A percentile compares a stretch with the other conserved stretches of the same genome.
Evolutionary conservation across 73 alveolate genomes (phyloP).

Genomic region (Paramecium sexaurelia): DNA sequence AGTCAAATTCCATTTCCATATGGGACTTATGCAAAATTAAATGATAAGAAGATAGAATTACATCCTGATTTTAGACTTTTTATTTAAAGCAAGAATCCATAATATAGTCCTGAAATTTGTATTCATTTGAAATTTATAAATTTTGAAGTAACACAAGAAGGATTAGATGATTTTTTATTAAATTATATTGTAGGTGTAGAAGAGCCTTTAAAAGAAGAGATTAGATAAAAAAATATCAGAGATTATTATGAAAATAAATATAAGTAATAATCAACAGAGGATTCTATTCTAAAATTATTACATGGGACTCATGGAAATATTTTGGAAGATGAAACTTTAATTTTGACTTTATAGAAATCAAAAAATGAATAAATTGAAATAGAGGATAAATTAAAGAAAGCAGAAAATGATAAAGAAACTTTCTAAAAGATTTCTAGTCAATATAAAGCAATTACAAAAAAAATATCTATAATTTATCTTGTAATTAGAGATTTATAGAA

Average conservation of each 20-base stretch:
- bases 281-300: slow-evolving; percentile 57
- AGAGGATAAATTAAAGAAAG: slow-evolving; percentile 74
- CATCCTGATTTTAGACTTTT: slow-evolving; percentile 94
- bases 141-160: slow-evolving; percentile 98
- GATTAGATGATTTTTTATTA: slow-evolving; percentile 84
- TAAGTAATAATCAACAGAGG: slow-evolving; percentile 61
- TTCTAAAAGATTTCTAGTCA: slow-evolving; percentile 69
- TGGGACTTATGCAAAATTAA: slow-evolving; percentile 72
- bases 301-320: slow-evolving; percentile 70
- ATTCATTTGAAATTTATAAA: slow-evolving; percentile 96
- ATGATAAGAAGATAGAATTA: slow-evolving; percentile 74
- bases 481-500: slow-evolving; percentile 80
- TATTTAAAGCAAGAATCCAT: slow-evolving; percentile 99
- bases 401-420: slow-evolving; percentile 64
- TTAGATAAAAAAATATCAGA: slow-evolving; percentile 73
- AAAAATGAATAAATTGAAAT: slow-evolving; percentile 77
- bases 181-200: slow-evolving; percentile 62
- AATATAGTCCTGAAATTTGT: slow-evolving; percentile 99
- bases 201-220: slow-evolving; percentile 75
- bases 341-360: slow-evolving; percentile 87
- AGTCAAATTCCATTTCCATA: slow-evolving; percentile 44
- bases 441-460: slow-evolving; percentile 81
- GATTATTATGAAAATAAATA: slow-evolving; percentile 66
- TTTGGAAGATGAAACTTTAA: slow-evolving; percentile 90
- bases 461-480: slow-evolving; percentile 86